A percentile compares a stretch with the other conserved stretches of the same genome.
These are phyloP conservation scores for Acrodontium crateriforme DNA, from an alignment of 2,329 filamentous ascomycete species.

Conservation along the genomic window DNA sequence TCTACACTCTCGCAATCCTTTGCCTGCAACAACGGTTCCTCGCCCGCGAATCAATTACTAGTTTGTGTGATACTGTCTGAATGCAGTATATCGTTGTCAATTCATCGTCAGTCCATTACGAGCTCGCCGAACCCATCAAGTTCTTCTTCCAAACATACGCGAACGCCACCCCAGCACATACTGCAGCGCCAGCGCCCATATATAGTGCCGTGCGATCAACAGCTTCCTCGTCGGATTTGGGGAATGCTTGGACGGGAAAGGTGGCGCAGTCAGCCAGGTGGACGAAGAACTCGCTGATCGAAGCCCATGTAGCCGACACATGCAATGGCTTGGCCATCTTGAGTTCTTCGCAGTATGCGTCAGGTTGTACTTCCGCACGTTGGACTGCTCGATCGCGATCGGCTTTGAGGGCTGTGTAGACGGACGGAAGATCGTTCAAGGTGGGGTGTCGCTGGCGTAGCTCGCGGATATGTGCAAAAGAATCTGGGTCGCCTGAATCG, in stretches of 20 bases:
- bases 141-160: slow-evolving; percentile 46
- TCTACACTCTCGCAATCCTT: no score
- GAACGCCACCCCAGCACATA: slow-evolving; percentile 44
- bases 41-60: no score
- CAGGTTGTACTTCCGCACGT: slow-evolving; percentile 76
- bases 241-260: slow-evolving; percentile 76
- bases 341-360: slow-evolving; percentile 72
- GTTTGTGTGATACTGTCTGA: no score
- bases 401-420: slow-evolving; percentile 89
- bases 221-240: slow-evolving; percentile 72
- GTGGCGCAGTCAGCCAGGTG: slow-evolving; percentile 81
- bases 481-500: slow-evolving; percentile 92
- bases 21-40: no score
- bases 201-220: slow-evolving; percentile 76
- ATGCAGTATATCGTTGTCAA: no score
- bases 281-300: slow-evolving; percentile 88
- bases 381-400: slow-evolving; percentile 97
- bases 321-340: slow-evolving; percentile 88
- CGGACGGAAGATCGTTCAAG: slow-evolving; percentile 74
- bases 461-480: slow-evolving; percentile 79
- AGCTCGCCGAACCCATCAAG: slow-evolving; percentile 3
- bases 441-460: slow-evolving; percentile 67
- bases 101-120: no score
- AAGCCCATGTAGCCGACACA: slow-evolving; percentile 88
- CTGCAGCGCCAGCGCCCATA: slow-evolving; percentile 62